A percentile compares a stretch with the other conserved stretches of the same genome.
These are phyloP conservation scores for Closterium sp. DNA, from an alignment of 139 green algal genomes.

Conservation along the genomic window DNA sequence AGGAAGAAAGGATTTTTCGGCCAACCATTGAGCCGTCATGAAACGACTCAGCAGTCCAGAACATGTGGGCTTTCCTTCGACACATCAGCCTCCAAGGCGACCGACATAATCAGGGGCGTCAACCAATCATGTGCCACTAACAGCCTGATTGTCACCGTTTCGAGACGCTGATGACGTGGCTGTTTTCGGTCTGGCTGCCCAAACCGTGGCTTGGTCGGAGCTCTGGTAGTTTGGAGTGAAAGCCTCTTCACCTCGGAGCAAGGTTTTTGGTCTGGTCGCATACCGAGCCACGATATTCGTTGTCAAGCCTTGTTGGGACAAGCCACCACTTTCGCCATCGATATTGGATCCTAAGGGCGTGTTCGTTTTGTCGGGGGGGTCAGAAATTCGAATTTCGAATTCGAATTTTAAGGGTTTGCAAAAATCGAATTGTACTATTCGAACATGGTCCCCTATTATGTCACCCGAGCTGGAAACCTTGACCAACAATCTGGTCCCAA, in stretches of 20 bases:
- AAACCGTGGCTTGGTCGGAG: neutral
- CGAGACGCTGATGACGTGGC: neutral
- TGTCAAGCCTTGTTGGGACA: no score
- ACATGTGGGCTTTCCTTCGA: neutral
- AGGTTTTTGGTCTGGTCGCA: neutral
- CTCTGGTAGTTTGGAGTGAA: neutral
- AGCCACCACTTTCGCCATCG: no score
- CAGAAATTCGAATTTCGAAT: no score
- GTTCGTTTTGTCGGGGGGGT: no score
- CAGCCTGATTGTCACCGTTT: neutral
- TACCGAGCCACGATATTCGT: neutral
- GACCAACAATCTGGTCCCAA: no score
- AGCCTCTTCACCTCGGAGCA: neutral
- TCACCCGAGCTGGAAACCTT: no score
- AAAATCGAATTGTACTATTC: no score
- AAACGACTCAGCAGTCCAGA: neutral
- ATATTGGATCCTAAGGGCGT: no score
- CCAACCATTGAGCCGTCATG: neutral
- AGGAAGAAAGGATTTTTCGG: neutral
- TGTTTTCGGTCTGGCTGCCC: neutral
- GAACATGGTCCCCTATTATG: no score
- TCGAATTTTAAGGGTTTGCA: no score
- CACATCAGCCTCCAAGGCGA: neutral
- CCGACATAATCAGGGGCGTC: neutral
- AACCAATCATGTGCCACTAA: neutral